Base-by-base conservation (phyloP, 257 asterid genomes). In the Marsdenia floribunda region DNA sequence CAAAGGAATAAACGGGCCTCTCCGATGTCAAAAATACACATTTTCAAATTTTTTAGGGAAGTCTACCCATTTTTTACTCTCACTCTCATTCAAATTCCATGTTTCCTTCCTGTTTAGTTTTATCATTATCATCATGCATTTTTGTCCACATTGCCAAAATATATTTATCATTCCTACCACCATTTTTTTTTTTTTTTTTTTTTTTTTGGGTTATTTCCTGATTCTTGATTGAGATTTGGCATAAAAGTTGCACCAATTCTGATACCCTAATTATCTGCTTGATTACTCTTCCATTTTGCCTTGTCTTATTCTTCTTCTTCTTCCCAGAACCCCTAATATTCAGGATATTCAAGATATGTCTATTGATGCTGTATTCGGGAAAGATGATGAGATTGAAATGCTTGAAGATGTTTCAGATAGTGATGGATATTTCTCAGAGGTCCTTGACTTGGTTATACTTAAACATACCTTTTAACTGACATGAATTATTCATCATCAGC, bases 391-490 rank as follows among this genome's bases (percentile, higher is more conserved):
- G 24, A 71, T 61, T 38, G 86, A 86, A 47, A 89, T 67, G 77
- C 77, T 78, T 75, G 90, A 67, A 55, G 85, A 87, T 75, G 88
- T 82, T 76, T 90, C 94, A 70, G 99, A 95, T 71, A 92, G 96
- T 84, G 98, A 92, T 82, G 99, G 98, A 79, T 95, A 90, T 81
- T 96, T 95, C 74, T 89, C 96, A 18, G 99, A 95, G 98, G 99
- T 95, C 77, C 78, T 35, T 74, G 29, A 42, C 79, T 80, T 59
- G 75, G 78, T 75, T 66, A 79, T 79, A 26, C 72, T 82, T 60
- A 67, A 38, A 55, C 22, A 53, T 70, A 52, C 66, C 57, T 64
- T 26, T 24, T 29, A 44, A 29, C 53, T 19, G 3, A 42, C 22
- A 11, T 29, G 16, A 29, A 50, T 54, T 58, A 60, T 79, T 63